Evolutionary conservation across 2,329 filamentous ascomycete species (phyloP), one percentile per base, ranked within the genome.

Genomic region (Apiospora malaysiana): DNA sequence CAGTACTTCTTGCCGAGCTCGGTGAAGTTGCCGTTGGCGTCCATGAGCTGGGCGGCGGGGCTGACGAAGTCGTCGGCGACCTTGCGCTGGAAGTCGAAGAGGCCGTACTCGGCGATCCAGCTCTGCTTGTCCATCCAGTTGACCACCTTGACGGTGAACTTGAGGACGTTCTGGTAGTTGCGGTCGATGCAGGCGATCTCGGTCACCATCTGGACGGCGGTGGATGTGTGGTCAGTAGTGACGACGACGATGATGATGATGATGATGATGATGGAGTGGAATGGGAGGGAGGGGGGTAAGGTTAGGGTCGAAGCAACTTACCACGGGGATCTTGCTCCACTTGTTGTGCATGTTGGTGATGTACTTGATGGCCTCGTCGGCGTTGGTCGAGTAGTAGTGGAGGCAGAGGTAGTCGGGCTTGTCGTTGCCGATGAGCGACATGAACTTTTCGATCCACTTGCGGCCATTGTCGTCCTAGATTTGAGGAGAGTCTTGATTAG

Each of bases 41-140:
- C 82, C 82, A 86, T 83, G 72, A 86, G 78, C 76, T 84, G 83
- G 37, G 84, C 84, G 47, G 79, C 81, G 0, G 83, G 83, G 73
- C 83, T 85, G 25, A 85, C 84, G 75, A 83, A 86, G 70, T 75
- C 76, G 72, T 85, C 83, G 14, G 83, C 82, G 68, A 80, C 76
- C 32, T 81, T 76, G 69, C 77, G 77, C 78, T 84, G 83, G 72
- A 83, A 84, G 40, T 83, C 83, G 72, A 84, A 85, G 68, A 83
- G 81, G 16, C 78, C 81, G 73, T 85, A 85, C 74, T 85, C 83
- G 70, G 78, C 78, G 32, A 86, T 74, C 78, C 79, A 85, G 69
- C 79, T 78, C 72, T 78, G 78, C 40, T 75, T 71, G 74, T 85
- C 84, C 78, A 84, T 79, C 83, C 83, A 85, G 65, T 81, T 82